A percentile compares a stretch with the other conserved stretches of the same genome.
Conservation (phyloP, 2,329 filamentous ascomycete species). For the Knufia petricola region DNA sequence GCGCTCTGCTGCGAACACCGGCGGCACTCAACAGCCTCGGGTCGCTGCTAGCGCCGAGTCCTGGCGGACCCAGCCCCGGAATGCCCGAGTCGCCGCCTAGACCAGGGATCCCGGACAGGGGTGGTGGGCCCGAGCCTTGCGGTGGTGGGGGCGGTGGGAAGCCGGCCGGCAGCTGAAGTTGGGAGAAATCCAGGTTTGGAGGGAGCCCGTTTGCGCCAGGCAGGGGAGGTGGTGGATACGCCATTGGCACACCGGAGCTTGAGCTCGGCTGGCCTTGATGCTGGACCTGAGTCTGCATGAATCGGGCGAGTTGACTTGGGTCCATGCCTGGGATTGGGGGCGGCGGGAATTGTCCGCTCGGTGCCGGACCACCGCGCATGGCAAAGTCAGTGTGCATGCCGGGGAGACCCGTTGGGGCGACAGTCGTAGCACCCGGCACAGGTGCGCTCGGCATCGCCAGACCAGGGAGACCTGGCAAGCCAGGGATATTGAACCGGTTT, state of each 20-base stretch:
- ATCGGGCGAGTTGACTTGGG: constrained; percentile 28
- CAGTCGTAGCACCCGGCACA: constrained; percentile 1
- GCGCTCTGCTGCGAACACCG: constrained; percentile 50
- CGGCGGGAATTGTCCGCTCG: constrained; percentile 24
- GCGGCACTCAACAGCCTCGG: constrained; percentile 21
- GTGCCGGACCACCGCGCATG: constrained; percentile 19
- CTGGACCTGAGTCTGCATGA: constrained; percentile 23
- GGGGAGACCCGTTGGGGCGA: constrained; percentile 1
- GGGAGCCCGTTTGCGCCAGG: constrained; percentile 1
- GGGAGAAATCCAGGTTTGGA: constrained; percentile 26
- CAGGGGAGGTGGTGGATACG: constrained; percentile 29
- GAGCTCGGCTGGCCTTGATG: constrained; percentile 21
- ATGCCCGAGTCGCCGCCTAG: constrained; percentile 26
- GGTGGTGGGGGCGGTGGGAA: constrained; percentile 53
- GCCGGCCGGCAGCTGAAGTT: constrained; percentile 30
- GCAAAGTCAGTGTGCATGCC: background rate
- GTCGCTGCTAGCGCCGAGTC: constrained; percentile 30
- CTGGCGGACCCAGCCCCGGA: constrained; percentile 30
- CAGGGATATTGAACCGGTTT: constrained; percentile 50
- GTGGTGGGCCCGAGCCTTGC: constrained; percentile 27
- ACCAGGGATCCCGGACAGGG: constrained; percentile 33
- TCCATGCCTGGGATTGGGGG: constrained; percentile 45
- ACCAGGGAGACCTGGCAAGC: constrained; percentile 30
- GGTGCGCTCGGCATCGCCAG: constrained; percentile 30
- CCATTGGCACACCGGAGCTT: constrained; percentile 26